phyloP scores from a whole-genome alignment of 2,329 filamentous ascomycete genomes.

The Alternaria hordeiaustralica region DNA sequence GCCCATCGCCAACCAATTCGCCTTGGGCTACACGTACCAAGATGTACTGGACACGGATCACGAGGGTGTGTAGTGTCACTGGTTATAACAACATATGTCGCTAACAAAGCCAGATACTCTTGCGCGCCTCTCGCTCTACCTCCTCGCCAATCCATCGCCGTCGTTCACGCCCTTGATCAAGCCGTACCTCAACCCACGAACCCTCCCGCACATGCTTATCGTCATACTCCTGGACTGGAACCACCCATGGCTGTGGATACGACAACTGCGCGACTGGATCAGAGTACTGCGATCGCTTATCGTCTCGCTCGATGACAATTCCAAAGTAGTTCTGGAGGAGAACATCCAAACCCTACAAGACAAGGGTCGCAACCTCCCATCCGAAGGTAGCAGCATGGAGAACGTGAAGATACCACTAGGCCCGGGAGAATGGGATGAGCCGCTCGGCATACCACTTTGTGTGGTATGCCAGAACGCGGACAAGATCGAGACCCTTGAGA shows the following conservation, averaged over 20 bases:
- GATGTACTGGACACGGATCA: conserved; percentile 93
- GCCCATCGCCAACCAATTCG: conserved; percentile 89
- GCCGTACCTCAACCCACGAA: conserved; percentile 82
- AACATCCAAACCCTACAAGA: conserved; percentile 82
- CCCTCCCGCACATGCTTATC: conserved; percentile 83
- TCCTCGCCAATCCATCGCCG: conserved; percentile 82
- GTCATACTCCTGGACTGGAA: conserved; percentile 96
- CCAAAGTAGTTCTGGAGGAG: conserved; percentile 85
- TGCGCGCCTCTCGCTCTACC: conserved; percentile 86
- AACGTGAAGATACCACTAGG: conserved; percentile 72
- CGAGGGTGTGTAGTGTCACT: conserved; percentile 68
- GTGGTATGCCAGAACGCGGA: conserved; percentile 97
- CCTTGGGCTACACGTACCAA: conserved; percentile 92
- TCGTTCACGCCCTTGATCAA: conserved; percentile 83
- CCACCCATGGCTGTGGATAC: conserved; percentile 89
- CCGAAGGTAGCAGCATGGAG: conserved; percentile 41
- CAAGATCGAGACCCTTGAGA: conserved; percentile 88
- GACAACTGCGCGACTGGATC: conserved; percentile 89
- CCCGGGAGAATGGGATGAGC: conserved; percentile 92
- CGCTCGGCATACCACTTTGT: conserved; percentile 82
- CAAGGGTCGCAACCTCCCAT: conserved; percentile 37
- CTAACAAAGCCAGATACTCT: conserved; percentile 71
- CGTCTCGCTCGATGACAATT: conserved; percentile 74
- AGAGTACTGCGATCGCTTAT: conserved; percentile 80
- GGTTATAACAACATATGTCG: not conserved